These are phyloP conservation scores for Saturnispora serradocipensis DNA, from an alignment of 805 yeast genomes.

Conservation along the genomic window DNA sequence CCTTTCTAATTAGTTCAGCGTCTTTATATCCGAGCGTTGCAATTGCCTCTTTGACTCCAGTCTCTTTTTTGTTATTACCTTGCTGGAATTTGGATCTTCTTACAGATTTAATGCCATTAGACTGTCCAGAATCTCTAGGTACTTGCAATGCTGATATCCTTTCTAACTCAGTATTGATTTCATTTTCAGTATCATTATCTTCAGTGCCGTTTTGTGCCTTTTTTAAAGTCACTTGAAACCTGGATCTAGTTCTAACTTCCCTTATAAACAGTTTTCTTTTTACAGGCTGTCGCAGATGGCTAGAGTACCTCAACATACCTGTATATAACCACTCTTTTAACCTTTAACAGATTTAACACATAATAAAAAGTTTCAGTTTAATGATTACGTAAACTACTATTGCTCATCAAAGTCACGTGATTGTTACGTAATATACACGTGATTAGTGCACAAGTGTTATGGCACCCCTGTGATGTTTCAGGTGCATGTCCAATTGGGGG, in stretches of 20 bases:
- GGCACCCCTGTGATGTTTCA: neutral
- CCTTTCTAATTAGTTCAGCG: constrained; percentile 22
- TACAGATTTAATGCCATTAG: neutral
- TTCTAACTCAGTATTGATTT: neutral
- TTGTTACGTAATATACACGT: neutral
- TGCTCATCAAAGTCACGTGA: neutral
- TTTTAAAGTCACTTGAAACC: constrained; percentile 1
- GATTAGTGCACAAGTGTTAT: neutral
- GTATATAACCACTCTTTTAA: neutral
- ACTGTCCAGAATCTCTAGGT: neutral
- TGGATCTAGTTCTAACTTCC: constrained; percentile 6
- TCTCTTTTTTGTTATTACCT: neutral
- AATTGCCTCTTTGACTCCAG: neutral
- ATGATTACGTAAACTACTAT: neutral
- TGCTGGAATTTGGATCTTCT: constrained; percentile 2
- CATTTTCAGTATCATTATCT: neutral
- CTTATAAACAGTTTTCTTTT: neutral
- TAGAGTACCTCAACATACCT: neutral
- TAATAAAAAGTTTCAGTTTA: neutral
- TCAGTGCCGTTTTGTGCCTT: neutral
- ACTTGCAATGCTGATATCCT: neutral
- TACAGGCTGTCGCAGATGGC: neutral
- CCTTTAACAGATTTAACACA: neutral
- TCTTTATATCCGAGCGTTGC: constrained; percentile 14
- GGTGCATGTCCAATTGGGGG: constrained; percentile 6